Evolutionary conservation across 345 rosid genomes (phyloP).

Genomic region (Turnera subulata): DNA sequence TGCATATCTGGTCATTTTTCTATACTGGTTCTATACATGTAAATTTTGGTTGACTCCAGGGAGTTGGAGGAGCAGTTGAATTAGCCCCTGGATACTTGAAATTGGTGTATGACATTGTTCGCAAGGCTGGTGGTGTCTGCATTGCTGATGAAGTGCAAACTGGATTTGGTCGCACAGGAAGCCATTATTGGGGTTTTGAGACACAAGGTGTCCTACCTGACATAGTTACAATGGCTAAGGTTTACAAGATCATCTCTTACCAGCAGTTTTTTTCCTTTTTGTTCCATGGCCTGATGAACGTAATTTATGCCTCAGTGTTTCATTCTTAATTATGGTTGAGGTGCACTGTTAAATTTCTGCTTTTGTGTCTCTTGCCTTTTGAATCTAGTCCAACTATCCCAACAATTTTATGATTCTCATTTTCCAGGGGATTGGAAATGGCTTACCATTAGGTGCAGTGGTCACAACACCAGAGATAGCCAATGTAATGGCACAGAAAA

Average conservation of each 20-base stretch:
- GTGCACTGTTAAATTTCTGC: neutral
- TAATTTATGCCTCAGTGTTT: too few species aligned
- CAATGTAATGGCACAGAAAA: constrained; percentile 71
- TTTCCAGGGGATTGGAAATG: constrained; percentile 86
- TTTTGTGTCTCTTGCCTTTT: neutral
- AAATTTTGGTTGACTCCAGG: constrained; percentile 34
- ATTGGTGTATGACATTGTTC: constrained; percentile 72
- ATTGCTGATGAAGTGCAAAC: constrained; percentile 97
- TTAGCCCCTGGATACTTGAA: constrained; percentile 90
- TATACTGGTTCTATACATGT: neutral
- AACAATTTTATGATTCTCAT: constrained; percentile 3
- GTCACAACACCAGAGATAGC: constrained; percentile 98
- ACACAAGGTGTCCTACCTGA: constrained; percentile 93
- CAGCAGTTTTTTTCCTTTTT: neutral
- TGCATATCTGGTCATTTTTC: neutral
- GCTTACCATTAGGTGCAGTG: constrained; percentile 92
- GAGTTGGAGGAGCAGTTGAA: constrained; percentile 95
- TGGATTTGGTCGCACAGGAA: constrained; percentile 91
- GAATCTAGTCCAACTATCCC: neutral
- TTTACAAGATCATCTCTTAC: constrained; percentile 15
- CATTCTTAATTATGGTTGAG: too few species aligned
- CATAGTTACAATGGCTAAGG: constrained; percentile 99
- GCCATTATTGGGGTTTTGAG: constrained; percentile 92
- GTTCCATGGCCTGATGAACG: neutral
- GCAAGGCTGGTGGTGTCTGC: constrained; percentile 83